Evolutionary conservation across 371 early-diverging fungal genomes (phyloP), one percentile per base, ranked within the genome.

Genomic region (Mortierella sp.): DNA sequence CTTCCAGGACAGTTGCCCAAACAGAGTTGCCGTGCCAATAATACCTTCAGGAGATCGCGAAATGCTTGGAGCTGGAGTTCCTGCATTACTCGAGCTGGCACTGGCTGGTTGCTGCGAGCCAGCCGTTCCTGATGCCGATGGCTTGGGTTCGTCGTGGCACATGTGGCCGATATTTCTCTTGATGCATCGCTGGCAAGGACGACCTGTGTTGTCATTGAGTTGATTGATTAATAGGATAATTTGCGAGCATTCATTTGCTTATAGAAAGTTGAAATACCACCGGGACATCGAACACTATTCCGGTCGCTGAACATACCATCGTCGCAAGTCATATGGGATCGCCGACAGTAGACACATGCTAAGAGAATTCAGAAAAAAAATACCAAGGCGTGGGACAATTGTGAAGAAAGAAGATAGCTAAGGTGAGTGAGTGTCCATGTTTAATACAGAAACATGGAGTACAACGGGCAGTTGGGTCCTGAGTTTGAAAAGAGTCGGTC

Each of bases 161-260:
- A 97, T 87, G 82, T 97, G 96, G 14, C 96, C 96, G 79, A 98
- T 98, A 82, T 94, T 95, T 57, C 98, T 93, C 88, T 96, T 96
- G 70, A 98, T 96, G 88, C 98, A 98, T 42, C 98, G 94, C 83
- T 96, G 96, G 88, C 98, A 98, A 28, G 98, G 98, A 28, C 98
- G 94, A 54, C 94, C 95, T 94, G 73, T 94, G 72, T 28, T 19
- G 26, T 6, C 6, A 28, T 48, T 63, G 45, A 19, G 54, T 48
- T 72, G 28, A 14, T 47, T 78, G 75, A 31, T 50, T 70, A 16
- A n/a, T 16, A 24, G 13, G 48, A 48, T 31, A 63, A 63, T 24
- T 19, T 0, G 3, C 14, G 3, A 38, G 16, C n/a, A 74, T 13
- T 16, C 26, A 58, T 11, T 38, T n/a, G 74, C n/a, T n/a, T n/a